Percentiles rank a stretch among this genome's conserved stretches.
Evolutionary conservation across 1,284 basidiomycete species (phyloP).

Genomic region (Singerocomus rubriflavus): DNA sequence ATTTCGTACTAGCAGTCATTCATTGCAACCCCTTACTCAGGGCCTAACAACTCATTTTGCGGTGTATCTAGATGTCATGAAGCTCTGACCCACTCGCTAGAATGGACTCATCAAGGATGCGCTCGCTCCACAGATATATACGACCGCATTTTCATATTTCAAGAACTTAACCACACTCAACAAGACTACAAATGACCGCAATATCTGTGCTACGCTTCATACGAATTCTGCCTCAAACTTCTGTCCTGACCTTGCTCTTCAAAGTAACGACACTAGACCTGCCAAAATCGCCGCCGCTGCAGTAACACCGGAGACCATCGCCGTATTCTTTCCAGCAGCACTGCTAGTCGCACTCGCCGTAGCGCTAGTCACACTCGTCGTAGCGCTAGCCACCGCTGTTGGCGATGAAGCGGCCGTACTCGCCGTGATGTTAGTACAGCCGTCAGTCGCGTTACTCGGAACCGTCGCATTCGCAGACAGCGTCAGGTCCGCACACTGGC

Average conservation of each 20-base stretch:
- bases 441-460: constrained; percentile 23
- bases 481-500: constrained; percentile 33
- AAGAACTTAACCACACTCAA: background rate
- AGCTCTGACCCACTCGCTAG: background rate
- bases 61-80: background rate
- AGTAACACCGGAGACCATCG: constrained; percentile 3
- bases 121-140: background rate
- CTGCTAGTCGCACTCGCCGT: constrained; percentile 4
- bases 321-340: constrained; percentile 15
- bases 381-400: constrained; percentile 7
- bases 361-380: background rate
- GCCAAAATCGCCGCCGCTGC: constrained; percentile 3
- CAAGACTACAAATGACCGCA: background rate
- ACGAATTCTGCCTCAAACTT: background rate
- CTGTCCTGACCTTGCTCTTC: background rate
- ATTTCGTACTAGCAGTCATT: background rate
- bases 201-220: background rate
- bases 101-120: background rate
- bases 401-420: constrained; percentile 10
- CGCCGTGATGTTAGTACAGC: constrained; percentile 24
- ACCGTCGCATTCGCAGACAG: constrained; percentile 26
- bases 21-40: background rate
- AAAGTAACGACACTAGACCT: constrained; percentile 10
- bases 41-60: background rate
- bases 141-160: background rate